Evolutionary conservation across 1,284 basidiomycete species (phyloP).

Genomic region (Heliocybe sulcata): DNA sequence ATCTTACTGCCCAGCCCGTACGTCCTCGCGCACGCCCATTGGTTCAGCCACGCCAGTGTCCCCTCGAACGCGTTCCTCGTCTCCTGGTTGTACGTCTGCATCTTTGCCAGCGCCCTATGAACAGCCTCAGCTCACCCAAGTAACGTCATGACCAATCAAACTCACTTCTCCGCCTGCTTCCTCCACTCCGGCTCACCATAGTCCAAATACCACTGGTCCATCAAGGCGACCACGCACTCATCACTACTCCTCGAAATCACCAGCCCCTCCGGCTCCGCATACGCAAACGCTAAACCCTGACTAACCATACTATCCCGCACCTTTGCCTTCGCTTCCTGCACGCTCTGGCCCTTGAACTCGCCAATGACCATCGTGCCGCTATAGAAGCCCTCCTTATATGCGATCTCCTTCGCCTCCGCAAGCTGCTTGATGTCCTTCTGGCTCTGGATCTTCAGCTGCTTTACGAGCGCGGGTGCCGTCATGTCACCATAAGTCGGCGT

Average conservation of each 20-base stretch:
- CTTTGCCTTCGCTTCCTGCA: slow-evolving; percentile 88
- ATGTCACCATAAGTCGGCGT: slow-evolving; percentile 92
- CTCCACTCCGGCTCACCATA: slow-evolving; percentile 93
- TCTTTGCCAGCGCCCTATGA: slow-evolving; percentile 66
- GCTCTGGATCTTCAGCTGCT: slow-evolving; percentile 91
- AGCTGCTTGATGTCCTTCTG: slow-evolving; percentile 93
- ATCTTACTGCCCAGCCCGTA: slow-evolving; percentile 96
- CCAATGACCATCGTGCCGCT: slow-evolving; percentile 87
- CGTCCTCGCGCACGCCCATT: slow-evolving; percentile 98
- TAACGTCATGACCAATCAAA: slow-evolving; percentile 7
- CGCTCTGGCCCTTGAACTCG: slow-evolving; percentile 81
- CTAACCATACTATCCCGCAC: slow-evolving; percentile 85
- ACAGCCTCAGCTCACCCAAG: not conserved
- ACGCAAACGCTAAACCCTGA: slow-evolving; percentile 75
- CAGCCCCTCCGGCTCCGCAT: slow-evolving; percentile 93
- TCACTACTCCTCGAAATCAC: slow-evolving; percentile 89
- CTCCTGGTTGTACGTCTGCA: slow-evolving; percentile 89
- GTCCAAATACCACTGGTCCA: slow-evolving; percentile 99
- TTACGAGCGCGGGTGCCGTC: slow-evolving; percentile 83
- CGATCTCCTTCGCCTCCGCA: slow-evolving; percentile 94
- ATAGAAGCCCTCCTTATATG: slow-evolving; percentile 99
- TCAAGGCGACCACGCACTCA: slow-evolving; percentile 96
- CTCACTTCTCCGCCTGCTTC: slow-evolving; percentile 76
- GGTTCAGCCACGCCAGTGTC: slow-evolving; percentile 91
- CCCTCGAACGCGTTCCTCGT: slow-evolving; percentile 91